Evolutionary conservation across 441 rosid genomes (phyloP), one percentile per base, ranked within the genome.

Genomic region (Euphorbia schlechtendalii): DNA sequence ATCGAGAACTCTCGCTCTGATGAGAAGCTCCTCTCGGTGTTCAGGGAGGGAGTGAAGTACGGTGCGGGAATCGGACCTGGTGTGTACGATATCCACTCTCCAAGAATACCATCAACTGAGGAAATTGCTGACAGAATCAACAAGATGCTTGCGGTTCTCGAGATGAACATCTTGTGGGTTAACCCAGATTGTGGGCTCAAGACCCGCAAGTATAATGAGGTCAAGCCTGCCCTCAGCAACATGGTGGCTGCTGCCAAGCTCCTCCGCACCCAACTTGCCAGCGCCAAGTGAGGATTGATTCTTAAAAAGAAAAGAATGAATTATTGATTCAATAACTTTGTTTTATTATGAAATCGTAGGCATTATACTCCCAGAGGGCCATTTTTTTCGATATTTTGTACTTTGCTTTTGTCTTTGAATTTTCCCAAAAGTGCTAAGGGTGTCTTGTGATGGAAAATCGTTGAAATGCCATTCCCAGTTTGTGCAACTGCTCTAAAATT

Each of bases 51-150:
- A 71, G 98, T 92, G 34, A 92, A 86, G 82, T 90, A 92, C 7
- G 98, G 96, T 68, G 97, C 98, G 38, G 98, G 98, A 34, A 92
- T 92, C 20, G 97, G 98, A 36, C 98, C 98, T 8, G 97, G 98
- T 56, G 98, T 90, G 21, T 92, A 90, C 13, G 98, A 92, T 72
- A 92, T 92, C 73, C 97, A 90, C 85, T 92, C 97, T 27, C 98
- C 97, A 0, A 90, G 97, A 77, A 90, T 90, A 78, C 97, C 96
- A 69, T 83, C 97, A 1, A 74, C 88, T 0, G 98, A 88, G 51
- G 98, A 92, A 75, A 92, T 92, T 30, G 98, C 97, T 2, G 98
- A 92, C 80, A 84, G 96, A 56, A 73, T 88, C 30, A 90, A 92
- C 85, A 92, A 92, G 78, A 92, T 92, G 98, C 97, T 93, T 70